Percentiles rank a stretch among this genome's conserved stretches.
Conservation (phyloP, 306 rosid genomes). For the Castanospermum australe region DNA sequence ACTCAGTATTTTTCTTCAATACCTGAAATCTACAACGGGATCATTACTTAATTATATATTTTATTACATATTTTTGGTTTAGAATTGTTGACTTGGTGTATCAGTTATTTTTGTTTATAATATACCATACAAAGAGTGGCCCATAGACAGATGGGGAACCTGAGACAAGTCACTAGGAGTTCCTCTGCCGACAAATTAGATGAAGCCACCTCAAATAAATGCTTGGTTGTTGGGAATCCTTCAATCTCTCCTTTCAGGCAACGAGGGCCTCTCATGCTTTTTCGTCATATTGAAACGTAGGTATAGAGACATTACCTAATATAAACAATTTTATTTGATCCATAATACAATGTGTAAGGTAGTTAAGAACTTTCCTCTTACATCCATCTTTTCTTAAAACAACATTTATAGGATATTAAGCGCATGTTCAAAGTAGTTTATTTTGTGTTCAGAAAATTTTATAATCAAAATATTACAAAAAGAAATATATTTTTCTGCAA, state of each 20-base stretch:
- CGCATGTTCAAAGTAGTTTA: too few species aligned
- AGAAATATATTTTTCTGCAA: too few species aligned
- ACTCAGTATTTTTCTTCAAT: neutral
- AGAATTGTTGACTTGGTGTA: neutral
- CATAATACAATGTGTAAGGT: neutral
- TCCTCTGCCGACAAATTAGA: conserved; percentile 33
- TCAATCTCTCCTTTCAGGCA: conserved; percentile 3
- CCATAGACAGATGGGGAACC: conserved; percentile 23
- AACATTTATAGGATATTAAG: too few species aligned
- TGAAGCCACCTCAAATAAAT: neutral
- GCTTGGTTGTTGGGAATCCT: conserved; percentile 26
- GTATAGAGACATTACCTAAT: neutral
- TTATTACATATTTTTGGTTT: neutral
- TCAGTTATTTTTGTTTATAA: neutral
- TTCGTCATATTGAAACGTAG: neutral
- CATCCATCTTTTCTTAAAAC: neutral
- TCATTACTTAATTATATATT: neutral
- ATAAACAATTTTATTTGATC: conserved; percentile 3
- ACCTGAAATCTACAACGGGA: too few species aligned
- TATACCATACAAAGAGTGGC: conserved; percentile 8
- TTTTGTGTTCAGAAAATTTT: too few species aligned
- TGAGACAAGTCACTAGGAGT: neutral
- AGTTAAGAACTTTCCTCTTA: neutral
- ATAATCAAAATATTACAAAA: too few species aligned
- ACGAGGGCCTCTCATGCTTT: neutral